Percentiles rank a stretch among this genome's conserved stretches.
These are phyloP conservation scores for Helminthosporium solani DNA, from an alignment of 2,329 filamentous ascomycete genomes.

Conservation along the genomic window DNA sequence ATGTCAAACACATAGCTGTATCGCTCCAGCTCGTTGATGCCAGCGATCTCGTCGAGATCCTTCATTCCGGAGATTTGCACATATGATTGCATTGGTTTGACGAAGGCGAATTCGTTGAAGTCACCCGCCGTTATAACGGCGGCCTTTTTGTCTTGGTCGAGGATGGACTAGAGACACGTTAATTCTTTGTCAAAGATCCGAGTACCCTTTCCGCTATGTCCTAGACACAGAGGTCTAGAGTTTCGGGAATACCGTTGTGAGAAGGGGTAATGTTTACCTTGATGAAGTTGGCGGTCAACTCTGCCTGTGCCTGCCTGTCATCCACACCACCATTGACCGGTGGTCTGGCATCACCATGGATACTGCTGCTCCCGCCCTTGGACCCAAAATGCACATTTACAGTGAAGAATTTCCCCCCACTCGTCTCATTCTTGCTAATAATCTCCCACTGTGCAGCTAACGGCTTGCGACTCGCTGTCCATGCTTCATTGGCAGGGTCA, in stretches of 20 bases:
- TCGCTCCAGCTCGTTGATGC: slow-evolving; percentile 57
- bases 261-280: slow-evolving; percentile 25
- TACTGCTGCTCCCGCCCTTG: slow-evolving; percentile 65
- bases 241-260: neutral
- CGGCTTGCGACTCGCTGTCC: slow-evolving; percentile 64
- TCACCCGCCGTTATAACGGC: slow-evolving; percentile 64
- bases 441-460: slow-evolving; percentile 66
- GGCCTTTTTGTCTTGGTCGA: slow-evolving; percentile 57
- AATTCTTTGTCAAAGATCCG: slow-evolving; percentile 17
- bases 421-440: slow-evolving; percentile 52
- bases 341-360: slow-evolving; percentile 66
- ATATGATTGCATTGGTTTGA: slow-evolving; percentile 60
- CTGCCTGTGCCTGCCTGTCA: slow-evolving; percentile 57
- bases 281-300: slow-evolving; percentile 53
- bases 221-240: no score
- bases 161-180: slow-evolving; percentile 46
- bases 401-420: slow-evolving; percentile 58
- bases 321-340: slow-evolving; percentile 66
- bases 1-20: slow-evolving; percentile 72
- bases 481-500: slow-evolving; percentile 62
- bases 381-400: slow-evolving; percentile 69
- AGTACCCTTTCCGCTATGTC: neutral
- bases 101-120: slow-evolving; percentile 71
- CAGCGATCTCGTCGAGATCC: slow-evolving; percentile 63
- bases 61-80: slow-evolving; percentile 54